These are phyloP conservation scores for Termitomyces sp. DNA, from an alignment of 768 basidiomycete genomes.

Conservation along the genomic window DNA sequence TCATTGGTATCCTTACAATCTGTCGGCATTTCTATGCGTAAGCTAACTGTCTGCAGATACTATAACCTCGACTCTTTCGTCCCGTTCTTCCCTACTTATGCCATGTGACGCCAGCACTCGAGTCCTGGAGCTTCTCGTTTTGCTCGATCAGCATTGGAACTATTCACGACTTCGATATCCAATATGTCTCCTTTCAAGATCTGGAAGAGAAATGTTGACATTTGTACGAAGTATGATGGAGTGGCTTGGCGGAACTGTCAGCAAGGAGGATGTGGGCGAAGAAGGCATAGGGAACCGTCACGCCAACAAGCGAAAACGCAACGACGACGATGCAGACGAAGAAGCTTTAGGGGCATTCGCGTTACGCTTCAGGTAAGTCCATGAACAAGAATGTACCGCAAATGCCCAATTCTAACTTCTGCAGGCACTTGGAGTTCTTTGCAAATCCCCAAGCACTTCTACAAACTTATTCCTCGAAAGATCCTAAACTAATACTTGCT, in stretches of 20 bases:
- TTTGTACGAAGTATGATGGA: slow-evolving; percentile 98
- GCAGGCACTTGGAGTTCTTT: slow-evolving; percentile 90
- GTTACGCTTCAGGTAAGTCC: slow-evolving; percentile 76
- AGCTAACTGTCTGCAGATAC: slow-evolving; percentile 50
- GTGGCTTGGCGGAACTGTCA: slow-evolving; percentile 95
- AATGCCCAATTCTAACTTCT: background rate
- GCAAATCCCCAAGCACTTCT: slow-evolving; percentile 74
- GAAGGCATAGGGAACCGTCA: slow-evolving; percentile 54
- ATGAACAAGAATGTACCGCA: background rate
- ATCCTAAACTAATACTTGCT: slow-evolving; percentile 91
- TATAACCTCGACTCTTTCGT: slow-evolving; percentile 79
- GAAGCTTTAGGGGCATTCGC: slow-evolving; percentile 82
- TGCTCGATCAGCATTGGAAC: slow-evolving; percentile 97
- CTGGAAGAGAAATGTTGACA: slow-evolving; percentile 88
- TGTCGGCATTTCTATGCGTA: background rate
- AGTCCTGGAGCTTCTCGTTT: slow-evolving; percentile 90
- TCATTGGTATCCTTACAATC: slow-evolving; percentile 54
- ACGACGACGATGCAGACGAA: slow-evolving; percentile 66
- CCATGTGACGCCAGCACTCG: slow-evolving; percentile 94
- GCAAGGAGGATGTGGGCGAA: slow-evolving; percentile 87
- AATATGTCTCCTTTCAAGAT: slow-evolving; percentile 89
- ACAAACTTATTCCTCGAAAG: slow-evolving; percentile 76
- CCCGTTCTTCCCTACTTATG: slow-evolving; percentile 76
- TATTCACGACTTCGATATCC: slow-evolving; percentile 81
- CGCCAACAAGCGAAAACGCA: slow-evolving; percentile 48